Evolutionary conservation across 1,284 basidiomycete genomes (phyloP).

Genomic region (Apiotrichum gracile): DNA sequence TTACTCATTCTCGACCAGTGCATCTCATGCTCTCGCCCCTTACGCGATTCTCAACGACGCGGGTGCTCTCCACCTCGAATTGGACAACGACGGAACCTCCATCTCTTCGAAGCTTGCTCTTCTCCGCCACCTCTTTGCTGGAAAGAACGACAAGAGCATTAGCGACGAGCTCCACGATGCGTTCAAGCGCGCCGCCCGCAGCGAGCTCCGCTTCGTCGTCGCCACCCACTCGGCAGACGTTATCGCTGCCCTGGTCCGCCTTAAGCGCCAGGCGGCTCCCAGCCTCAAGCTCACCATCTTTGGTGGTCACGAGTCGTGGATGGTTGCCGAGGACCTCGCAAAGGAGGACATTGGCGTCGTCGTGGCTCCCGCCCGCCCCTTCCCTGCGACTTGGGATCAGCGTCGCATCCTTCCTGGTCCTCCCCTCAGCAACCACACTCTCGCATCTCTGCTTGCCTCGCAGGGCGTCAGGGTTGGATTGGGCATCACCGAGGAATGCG

Average conservation of each 20-base stretch:
- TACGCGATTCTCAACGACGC: slow-evolving; percentile 64
- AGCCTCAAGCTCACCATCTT: slow-evolving; percentile 52
- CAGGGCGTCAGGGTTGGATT: slow-evolving; percentile 71
- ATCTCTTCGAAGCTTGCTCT: slow-evolving; percentile 66
- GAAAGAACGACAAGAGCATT: slow-evolving; percentile 41
- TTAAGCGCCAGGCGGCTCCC: slow-evolving; percentile 65
- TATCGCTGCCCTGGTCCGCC: slow-evolving; percentile 64
- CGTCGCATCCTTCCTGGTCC: slow-evolving; percentile 66
- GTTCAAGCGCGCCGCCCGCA: slow-evolving; percentile 56
- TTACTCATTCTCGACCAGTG: slow-evolving; percentile 60
- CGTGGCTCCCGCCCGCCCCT: slow-evolving; percentile 58
- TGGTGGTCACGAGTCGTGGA: slow-evolving; percentile 64
- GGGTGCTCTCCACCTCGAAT: slow-evolving; percentile 64
- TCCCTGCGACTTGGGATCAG: slow-evolving; percentile 63
- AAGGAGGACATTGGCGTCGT: slow-evolving; percentile 65
- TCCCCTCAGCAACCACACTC: slow-evolving; percentile 62
- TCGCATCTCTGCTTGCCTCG: slow-evolving; percentile 57
- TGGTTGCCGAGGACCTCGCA: slow-evolving; percentile 66
- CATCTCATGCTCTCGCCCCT: slow-evolving; percentile 58
- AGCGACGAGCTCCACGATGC: slow-evolving; percentile 51
- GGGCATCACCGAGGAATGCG: slow-evolving; percentile 59
- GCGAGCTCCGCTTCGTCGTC: slow-evolving; percentile 62
- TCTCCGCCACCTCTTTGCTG: slow-evolving; percentile 57
- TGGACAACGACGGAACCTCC: slow-evolving; percentile 52
- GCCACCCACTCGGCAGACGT: slow-evolving; percentile 64